A percentile compares a stretch with the other conserved stretches of the same genome.
phyloP scores from a whole-genome alignment of 2,329 filamentous ascomycete genomes.

The Fusarium heterosporum region DNA sequence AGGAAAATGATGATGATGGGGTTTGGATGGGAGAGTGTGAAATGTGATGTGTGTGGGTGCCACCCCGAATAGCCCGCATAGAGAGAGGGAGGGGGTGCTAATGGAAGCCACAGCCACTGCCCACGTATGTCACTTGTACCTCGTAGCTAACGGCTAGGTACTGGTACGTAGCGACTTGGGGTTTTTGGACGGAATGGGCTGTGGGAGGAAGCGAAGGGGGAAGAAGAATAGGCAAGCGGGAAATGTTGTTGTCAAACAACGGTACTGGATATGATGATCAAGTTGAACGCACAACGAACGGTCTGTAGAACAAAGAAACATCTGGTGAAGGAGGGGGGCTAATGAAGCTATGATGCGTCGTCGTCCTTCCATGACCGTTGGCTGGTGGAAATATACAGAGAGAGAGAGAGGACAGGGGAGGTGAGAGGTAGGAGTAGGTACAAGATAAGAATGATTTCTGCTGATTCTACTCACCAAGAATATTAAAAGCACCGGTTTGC shows the following conservation, averaged over 20 bases:
- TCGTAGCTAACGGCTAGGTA: constrained; percentile 24
- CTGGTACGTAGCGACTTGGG: constrained; percentile 10
- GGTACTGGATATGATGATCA: background rate
- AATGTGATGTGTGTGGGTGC: constrained; percentile 32
- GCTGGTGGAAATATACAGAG: constrained; percentile 12
- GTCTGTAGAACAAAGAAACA: constrained; percentile 31
- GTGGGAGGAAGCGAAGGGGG: constrained; percentile 5
- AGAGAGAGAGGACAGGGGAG: background rate
- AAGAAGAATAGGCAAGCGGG: constrained; percentile 12
- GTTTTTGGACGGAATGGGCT: background rate
- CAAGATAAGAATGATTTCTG: background rate
- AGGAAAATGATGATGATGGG: constrained; percentile 30
- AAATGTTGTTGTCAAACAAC: background rate
- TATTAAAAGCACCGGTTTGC: constrained; percentile 35
- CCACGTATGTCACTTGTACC: constrained; percentile 21
- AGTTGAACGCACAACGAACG: constrained; percentile 5
- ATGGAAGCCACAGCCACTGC: constrained; percentile 5
- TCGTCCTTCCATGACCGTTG: constrained; percentile 32
- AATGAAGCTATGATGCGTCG: constrained; percentile 35
- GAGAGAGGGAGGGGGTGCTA: constrained; percentile 15
- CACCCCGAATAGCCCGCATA: constrained; percentile 20
- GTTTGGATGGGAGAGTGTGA: constrained; percentile 24
- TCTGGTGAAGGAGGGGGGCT: background rate
- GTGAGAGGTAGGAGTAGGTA: background rate
- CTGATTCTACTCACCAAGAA: constrained; percentile 38